These are phyloP conservation scores for Mortierella polycephala DNA, from an alignment of 371 early-diverging fungal species.

Conservation along the genomic window DNA sequence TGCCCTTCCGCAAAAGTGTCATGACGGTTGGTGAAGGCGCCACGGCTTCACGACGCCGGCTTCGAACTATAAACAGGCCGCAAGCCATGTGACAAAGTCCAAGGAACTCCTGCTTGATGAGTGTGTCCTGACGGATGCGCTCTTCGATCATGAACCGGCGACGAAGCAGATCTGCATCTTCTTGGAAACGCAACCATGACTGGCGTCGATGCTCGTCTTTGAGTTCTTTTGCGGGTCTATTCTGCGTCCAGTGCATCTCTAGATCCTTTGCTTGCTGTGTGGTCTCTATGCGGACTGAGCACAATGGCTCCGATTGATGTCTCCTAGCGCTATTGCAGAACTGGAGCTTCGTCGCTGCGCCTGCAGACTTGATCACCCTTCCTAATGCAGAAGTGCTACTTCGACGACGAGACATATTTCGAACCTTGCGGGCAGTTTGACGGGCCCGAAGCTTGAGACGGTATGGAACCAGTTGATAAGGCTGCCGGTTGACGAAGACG, in stretches of 20 bases:
- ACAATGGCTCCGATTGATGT: too few species aligned
- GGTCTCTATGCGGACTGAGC: too few species aligned
- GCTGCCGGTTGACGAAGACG: not conserved
- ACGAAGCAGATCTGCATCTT: not conserved
- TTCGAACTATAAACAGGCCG: constrained; percentile 16
- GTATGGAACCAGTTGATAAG: not conserved
- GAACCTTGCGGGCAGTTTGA: not conserved
- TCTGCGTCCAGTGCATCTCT: not conserved
- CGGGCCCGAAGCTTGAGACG: not conserved
- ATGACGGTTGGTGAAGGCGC: constrained; percentile 13
- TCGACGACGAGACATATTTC: not conserved
- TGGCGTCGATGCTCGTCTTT: not conserved
- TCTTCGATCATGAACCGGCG: constrained; percentile 21
- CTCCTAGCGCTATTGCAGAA: not conserved
- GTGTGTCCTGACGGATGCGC: constrained; percentile 12
- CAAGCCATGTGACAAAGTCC: constrained; percentile 35
- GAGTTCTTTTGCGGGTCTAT: not conserved
- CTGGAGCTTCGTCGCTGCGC: not conserved
- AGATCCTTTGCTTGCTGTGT: too few species aligned
- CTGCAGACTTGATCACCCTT: not conserved
- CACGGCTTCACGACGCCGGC: not conserved
- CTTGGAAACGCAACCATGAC: not conserved
- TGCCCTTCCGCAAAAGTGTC: constrained; percentile 21
- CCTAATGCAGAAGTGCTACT: not conserved
- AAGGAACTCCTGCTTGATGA: constrained; percentile 17